Conservation (phyloP, 768 basidiomycete species). For the Pleurotus salmoneostramineus region DNA sequence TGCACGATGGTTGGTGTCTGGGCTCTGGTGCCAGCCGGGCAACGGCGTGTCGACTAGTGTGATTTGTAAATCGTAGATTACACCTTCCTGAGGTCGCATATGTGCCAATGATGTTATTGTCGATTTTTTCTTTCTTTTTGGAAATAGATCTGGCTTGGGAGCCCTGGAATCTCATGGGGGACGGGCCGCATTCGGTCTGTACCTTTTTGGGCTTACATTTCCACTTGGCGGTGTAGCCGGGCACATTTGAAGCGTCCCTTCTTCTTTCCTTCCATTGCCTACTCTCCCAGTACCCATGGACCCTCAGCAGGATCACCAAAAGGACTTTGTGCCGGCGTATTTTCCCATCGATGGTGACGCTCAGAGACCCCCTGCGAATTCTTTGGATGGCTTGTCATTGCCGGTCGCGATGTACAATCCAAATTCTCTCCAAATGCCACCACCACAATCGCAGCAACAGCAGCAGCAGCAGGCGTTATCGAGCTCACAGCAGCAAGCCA, state of each 20-base stretch:
- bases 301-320: slow-evolving; percentile 8
- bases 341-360: slow-evolving; percentile 7
- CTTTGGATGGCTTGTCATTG: neutral
- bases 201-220: neutral
- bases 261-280: too few relatives aligned
- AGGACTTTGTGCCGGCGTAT: slow-evolving; percentile 10
- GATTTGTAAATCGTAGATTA: neutral
- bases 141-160: slow-evolving; percentile 1
- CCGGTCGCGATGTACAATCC: slow-evolving; percentile 2
- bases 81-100: neutral
- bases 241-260: neutral
- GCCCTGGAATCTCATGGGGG: neutral
- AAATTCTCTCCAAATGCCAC: neutral
- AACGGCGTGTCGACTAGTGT: slow-evolving; percentile 12
- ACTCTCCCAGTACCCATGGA: slow-evolving; percentile 8
- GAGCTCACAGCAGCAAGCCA: slow-evolving; percentile 30
- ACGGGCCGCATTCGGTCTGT: neutral
- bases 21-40: slow-evolving; percentile 18
- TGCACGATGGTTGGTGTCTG: slow-evolving; percentile 18
- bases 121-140: neutral
- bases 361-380: neutral
- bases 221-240: neutral
- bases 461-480: neutral
- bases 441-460: neutral
- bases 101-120: neutral